Conservation (phyloP, 305 asterid genomes). For the Solanum aculeatissimum region DNA sequence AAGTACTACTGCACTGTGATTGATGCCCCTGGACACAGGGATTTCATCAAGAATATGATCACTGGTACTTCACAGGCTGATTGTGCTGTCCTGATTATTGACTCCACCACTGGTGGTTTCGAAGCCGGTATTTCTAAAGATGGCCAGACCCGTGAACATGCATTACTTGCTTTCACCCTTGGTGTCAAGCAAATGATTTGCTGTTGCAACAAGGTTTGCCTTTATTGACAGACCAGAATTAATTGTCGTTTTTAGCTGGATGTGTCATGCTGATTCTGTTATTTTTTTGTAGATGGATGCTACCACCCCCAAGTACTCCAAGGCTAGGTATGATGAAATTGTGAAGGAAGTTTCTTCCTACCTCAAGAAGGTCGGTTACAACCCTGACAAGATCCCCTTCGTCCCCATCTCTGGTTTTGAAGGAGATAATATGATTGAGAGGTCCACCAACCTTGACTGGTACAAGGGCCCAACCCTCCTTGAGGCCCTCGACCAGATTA, state of each 20-base stretch:
- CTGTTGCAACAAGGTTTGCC: slow-evolving; percentile 38
- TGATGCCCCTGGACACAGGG: slow-evolving; percentile 21
- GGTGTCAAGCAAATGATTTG: slow-evolving; percentile 52
- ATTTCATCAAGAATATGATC: slow-evolving; percentile 38
- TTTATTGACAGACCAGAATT: background rate
- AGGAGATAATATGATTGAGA: no score
- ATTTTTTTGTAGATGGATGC: slow-evolving; percentile 14
- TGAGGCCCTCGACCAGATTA: slow-evolving; percentile 26
- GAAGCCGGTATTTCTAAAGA: slow-evolving; percentile 38
- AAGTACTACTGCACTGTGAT: slow-evolving; percentile 47
- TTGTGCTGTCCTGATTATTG: slow-evolving; percentile 50
- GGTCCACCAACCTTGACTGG: background rate
- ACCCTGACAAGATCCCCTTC: slow-evolving; percentile 35
- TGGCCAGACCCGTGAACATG: slow-evolving; percentile 37
- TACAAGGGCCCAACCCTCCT: slow-evolving; percentile 40
- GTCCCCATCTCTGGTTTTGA: no score
- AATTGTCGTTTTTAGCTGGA: no score
- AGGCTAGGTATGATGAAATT: slow-evolving; percentile 24
- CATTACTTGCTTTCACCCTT: slow-evolving; percentile 41
- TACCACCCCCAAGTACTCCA: slow-evolving; percentile 29
- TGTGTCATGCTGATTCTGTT: background rate
- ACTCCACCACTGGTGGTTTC: slow-evolving; percentile 32
- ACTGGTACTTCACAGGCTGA: slow-evolving; percentile 50
- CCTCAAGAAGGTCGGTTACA: slow-evolving; percentile 33
- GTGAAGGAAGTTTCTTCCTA: slow-evolving; percentile 28